Conservation (phyloP, 2,329 filamentous ascomycete species). For the Botrytis fabae region DNA sequence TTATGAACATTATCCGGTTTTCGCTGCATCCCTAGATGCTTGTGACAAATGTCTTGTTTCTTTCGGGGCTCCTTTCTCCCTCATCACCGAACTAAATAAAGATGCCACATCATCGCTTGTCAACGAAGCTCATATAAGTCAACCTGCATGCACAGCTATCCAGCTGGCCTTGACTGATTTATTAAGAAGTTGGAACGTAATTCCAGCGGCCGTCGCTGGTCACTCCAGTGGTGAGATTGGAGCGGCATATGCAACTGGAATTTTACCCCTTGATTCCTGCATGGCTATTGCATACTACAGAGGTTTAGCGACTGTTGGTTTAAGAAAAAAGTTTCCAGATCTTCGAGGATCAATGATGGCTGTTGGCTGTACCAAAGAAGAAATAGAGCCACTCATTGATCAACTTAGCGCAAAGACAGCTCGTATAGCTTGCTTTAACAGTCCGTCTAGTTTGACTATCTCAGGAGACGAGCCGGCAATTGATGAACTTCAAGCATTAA, state of each 20-base stretch:
- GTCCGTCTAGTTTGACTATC: slow-evolving; percentile 32
- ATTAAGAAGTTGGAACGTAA: slow-evolving; percentile 42
- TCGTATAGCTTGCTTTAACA: slow-evolving; percentile 40
- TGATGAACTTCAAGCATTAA: slow-evolving; percentile 26
- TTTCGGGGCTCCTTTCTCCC: slow-evolving; percentile 33
- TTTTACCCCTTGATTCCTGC: slow-evolving; percentile 30
- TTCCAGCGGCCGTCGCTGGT: slow-evolving; percentile 34
- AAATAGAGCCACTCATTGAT: slow-evolving; percentile 29
- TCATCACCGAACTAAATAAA: slow-evolving; percentile 40
- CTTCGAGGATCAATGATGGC: slow-evolving; percentile 51
- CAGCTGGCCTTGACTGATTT: slow-evolving; percentile 49
- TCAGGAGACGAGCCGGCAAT: slow-evolving; percentile 30
- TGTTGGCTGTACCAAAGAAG: slow-evolving; percentile 40
- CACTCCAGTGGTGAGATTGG: slow-evolving; percentile 40
- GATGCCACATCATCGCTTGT: slow-evolving; percentile 41
- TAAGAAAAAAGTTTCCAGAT: slow-evolving; percentile 41
- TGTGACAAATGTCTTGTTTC: slow-evolving; percentile 37
- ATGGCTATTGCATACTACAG: slow-evolving; percentile 38
- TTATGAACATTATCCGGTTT: slow-evolving; percentile 39
- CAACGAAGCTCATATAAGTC: slow-evolving; percentile 43
- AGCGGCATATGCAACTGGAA: slow-evolving; percentile 37
- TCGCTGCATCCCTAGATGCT: slow-evolving; percentile 40
- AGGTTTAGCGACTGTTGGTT: slow-evolving; percentile 33
- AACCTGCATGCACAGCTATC: slow-evolving; percentile 48
- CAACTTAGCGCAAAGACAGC: slow-evolving; percentile 16